Evolutionary conservation across 1,139 yeast species (phyloP), one percentile per base, ranked within the genome.

Genomic region (Suhomyces anneliseae): DNA sequence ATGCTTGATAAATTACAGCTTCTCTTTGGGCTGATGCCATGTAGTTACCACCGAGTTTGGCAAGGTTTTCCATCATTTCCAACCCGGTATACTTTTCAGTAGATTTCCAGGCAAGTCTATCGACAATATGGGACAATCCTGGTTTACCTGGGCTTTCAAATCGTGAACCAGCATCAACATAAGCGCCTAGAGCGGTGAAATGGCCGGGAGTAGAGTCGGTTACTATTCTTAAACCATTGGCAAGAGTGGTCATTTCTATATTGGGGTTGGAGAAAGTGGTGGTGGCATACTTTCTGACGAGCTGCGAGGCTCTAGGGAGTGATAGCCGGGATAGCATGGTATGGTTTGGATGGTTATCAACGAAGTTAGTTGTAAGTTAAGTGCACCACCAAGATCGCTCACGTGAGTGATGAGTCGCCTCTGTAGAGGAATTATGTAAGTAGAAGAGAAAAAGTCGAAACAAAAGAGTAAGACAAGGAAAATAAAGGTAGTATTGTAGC

Each of bases 11-110:
- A 71, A 93, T 82, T 73, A 93, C 79, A 6, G 95, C 81, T 64
- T 93, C 99, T 61, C 99, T 78, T 29, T 95, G 89, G 1, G 97
- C 89, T 1, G 96, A 86, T 61, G 97, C 88, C 83, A 90, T 92
- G 66, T 87, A 90, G 65, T 92, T 93, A 10, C 99, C 99, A 38
- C 99, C 99, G 46, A 93, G 69, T 44, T 82, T 75, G 46, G 90
- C 90, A 54, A 93, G 73, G 34, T 80, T 78, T 55, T 87, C 87
- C 57, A 88, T 77, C 90, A 93, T 88, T 48, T 86, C 79, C 34
- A 77, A 68, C 3, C 90, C 92, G 2, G 81, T 60, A 49, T 79
- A 74, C 46, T 79, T 72, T 40, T 75, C 68, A 0, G 97, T 90
- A 6, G 95, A 82, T 65, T 85, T 88, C 80, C 89, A 93, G 0